Base-by-base conservation (phyloP, 345 rosid species). In the Lumnitzera racemosa region DNA sequence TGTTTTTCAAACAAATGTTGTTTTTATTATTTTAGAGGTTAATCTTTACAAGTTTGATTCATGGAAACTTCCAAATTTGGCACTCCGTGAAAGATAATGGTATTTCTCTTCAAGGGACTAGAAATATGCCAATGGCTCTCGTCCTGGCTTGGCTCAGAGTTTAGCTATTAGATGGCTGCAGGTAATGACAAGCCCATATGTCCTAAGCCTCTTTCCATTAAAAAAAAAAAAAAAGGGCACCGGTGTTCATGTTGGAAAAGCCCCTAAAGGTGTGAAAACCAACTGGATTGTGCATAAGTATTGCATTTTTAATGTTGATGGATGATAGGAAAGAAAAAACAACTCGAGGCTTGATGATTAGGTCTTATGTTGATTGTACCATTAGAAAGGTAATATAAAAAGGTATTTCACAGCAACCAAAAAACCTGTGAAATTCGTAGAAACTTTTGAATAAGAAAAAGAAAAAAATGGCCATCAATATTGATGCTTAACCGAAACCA, bases 211-310 rank as follows among this genome's bases (percentile, higher is more conserved):
- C 67, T 85, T 0, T 96, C 89, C 46, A 87, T 91, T 0, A 91
- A 91, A 74, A 89, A 91, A n/a, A n/a, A n/a, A n/a, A n/a, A n/a
- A n/a, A n/a, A n/a, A n/a, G n/a, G 59, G 89, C 96, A 10, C 82
- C 89, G 6, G 98, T 89, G 55, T 91, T 91, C 65, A 88, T 57
- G 84, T 91, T 0, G 98, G 98, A 0, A 91, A 91, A 70, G 90
- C 98, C 20, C 96, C 95, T 0, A 80, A 70, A 61, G 96, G 95
- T 10, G 51, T 86, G 31, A 91, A 88, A 62, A 91, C 98, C 63
- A 89, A 91, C 36, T 91, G 98, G 98, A 91, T 91, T 49, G 88
- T 91, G 98, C 98, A 91, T 3, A 96, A 91, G 52, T 91, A 91
- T 62, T 92, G 98, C 43, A 88, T 86, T 14, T 86, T 90, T 11